Percentiles rank a stretch among this genome's conserved stretches.
phyloP scores from a whole-genome alignment of 306 rosid species.

The Lupinus albus region DNA sequence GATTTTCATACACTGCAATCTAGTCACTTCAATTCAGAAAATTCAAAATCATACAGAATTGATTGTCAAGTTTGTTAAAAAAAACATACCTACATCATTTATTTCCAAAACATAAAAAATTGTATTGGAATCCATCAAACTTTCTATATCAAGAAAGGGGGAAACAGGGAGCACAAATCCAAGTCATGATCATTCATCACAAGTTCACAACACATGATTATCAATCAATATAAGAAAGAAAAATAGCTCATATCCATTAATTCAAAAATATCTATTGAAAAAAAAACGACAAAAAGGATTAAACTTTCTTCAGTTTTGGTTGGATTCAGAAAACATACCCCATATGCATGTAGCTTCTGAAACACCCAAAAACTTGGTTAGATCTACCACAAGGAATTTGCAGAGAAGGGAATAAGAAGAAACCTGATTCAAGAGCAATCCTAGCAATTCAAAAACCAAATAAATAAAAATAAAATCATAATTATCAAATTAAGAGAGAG shows the following conservation, averaged over 20 bases:
- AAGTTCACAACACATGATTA: conserved; percentile 29
- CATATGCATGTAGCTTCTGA: conserved; percentile 51
- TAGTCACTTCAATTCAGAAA: not conserved
- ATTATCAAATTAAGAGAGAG: not conserved
- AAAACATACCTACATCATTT: not conserved
- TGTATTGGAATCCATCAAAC: conserved; percentile 18
- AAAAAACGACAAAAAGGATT: conserved; percentile 20
- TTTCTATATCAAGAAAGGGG: conserved; percentile 28
- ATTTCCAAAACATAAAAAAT: conserved; percentile 13
- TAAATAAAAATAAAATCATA: not conserved
- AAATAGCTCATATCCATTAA: conserved; percentile 17
- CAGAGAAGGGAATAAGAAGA: conserved; percentile 38
- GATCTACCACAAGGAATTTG: conserved; percentile 39
- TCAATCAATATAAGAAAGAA: conserved; percentile 23
- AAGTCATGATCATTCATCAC: conserved; percentile 36
- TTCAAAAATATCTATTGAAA: conserved; percentile 4
- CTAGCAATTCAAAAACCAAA: conserved; percentile 35
- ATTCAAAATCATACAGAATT: not conserved
- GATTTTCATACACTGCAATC: conserved; percentile 18
- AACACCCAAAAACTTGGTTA: conserved; percentile 37
- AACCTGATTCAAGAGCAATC: conserved; percentile 38
- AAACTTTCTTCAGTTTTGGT: conserved; percentile 21
- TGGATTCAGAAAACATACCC: conserved; percentile 56
- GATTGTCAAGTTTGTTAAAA: no score
- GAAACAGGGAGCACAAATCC: not conserved